Evolutionary conservation across 106 monocot species (phyloP).

Genomic region (Dendrobium officinale): DNA sequence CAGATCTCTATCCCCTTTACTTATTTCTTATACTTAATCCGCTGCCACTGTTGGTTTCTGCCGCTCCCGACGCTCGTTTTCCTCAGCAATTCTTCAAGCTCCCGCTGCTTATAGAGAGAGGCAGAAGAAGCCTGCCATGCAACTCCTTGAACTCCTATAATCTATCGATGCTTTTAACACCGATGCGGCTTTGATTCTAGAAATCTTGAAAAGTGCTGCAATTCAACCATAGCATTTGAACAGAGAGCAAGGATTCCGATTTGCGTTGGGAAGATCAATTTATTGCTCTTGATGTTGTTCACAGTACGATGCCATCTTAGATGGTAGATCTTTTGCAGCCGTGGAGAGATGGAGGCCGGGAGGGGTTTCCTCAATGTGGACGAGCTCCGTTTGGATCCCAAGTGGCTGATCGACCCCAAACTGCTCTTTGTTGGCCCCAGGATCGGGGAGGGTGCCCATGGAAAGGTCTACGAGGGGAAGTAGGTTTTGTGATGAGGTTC

Average conservation of each 20-base stretch:
- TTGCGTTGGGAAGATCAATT: not conserved
- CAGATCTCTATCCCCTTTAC: not conserved
- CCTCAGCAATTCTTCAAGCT: not conserved
- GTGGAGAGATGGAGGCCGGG: slow-evolving; percentile 48
- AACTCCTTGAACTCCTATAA: not conserved
- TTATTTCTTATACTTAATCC: not conserved
- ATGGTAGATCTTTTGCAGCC: slow-evolving; percentile 24
- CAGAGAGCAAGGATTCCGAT: not conserved
- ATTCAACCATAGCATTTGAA: not conserved
- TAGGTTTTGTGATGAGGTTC: slow-evolving; percentile 24
- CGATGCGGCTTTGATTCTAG: not conserved
- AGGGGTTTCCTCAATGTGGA: slow-evolving; percentile 44
- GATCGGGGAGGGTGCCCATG: slow-evolving; percentile 92
- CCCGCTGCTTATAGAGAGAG: not conserved
- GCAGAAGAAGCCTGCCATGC: too few relatives aligned
- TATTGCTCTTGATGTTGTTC: not conserved
- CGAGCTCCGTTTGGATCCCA: slow-evolving; percentile 54
- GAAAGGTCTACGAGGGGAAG: slow-evolving; percentile 95
- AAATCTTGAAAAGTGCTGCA: not conserved
- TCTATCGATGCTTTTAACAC: not conserved
- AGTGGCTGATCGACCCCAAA: slow-evolving; percentile 87
- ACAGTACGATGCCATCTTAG: slow-evolving; percentile 9
- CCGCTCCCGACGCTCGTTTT: not conserved
- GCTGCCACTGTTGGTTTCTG: not conserved
- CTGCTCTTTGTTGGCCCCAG: slow-evolving; percentile 81